These are phyloP conservation scores for Penicillium canariense DNA, from an alignment of 495 filamentous ascomycete species.

Conservation along the genomic window DNA sequence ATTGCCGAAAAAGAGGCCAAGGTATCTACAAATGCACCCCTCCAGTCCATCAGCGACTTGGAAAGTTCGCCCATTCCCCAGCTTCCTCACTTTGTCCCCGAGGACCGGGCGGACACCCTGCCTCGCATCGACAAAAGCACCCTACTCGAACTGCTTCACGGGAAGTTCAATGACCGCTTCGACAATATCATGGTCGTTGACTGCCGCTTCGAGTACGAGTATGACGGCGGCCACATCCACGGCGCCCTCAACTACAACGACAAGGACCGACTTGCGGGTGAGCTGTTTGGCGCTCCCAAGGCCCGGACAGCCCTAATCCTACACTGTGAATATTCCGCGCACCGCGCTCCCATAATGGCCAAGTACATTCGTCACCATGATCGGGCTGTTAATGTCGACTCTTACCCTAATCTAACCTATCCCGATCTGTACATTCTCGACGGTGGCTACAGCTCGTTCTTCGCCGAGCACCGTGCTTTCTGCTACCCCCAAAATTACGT, in stretches of 20 bases:
- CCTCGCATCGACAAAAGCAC: conserved; percentile 82
- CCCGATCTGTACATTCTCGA: conserved; percentile 97
- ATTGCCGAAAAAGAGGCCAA: conserved; percentile 66
- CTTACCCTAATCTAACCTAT: conserved; percentile 84
- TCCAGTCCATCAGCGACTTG: conserved; percentile 75
- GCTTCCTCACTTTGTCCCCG: conserved; percentile 80
- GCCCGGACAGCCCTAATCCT: conserved; percentile 79
- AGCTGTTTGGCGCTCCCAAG: conserved; percentile 69
- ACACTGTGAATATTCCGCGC: conserved; percentile 97
- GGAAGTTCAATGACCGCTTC: conserved; percentile 71
- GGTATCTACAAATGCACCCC: conserved; percentile 49
- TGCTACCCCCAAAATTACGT: conserved; percentile 95
- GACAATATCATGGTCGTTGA: conserved; percentile 83
- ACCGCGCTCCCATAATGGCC: conserved; percentile 92
- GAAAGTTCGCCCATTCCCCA: conserved; percentile 65
- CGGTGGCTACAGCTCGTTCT: conserved; percentile 94
- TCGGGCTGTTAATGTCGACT: conserved; percentile 73
- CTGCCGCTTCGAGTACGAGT: conserved; percentile 98
- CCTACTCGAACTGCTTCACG: conserved; percentile 81
- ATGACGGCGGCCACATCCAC: conserved; percentile 91
- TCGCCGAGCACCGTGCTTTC: conserved; percentile 65
- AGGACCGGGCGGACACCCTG: conserved; percentile 77
- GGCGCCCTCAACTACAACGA: conserved; percentile 94
- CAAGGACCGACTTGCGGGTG: conserved; percentile 76
- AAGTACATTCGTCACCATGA: conserved; percentile 80